Base-by-base conservation (phyloP, 768 basidiomycete genomes). In the Psilocybe azurescens region DNA sequence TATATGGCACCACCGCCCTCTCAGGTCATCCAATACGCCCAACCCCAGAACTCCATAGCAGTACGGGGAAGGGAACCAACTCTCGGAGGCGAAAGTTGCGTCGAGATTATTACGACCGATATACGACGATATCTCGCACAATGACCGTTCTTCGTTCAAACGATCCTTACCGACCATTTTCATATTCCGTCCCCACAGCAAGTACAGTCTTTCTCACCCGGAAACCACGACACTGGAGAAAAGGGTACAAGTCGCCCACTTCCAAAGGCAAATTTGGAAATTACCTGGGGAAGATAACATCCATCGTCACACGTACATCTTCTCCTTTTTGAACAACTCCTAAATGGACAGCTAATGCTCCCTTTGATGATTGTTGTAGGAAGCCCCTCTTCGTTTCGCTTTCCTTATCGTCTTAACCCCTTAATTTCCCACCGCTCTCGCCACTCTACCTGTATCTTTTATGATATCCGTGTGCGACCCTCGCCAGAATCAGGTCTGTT, bases 241-340 rank as follows among this genome's bases (percentile, higher is more conserved):
- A 59, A 13, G 60, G 60, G 20, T 66, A 66, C 49, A 61, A 50
- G 54, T 64, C 65, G 18, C 60, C 65, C 9, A 59, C 65, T 24
- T 53, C 52, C 16, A 58, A 64, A 48, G 62, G 62, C 8, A 62
- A 62, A 20, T 41, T 66, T 28, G 56, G 53, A 24, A 61, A 46
- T 29, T 64, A 64, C 44, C 51, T 66, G 11, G 58, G 60, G 32
- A 59, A 60, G 28, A 60, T 66, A 14, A 56, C 58, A 3, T 63
- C 62, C 6, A 50, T 58, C 24, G 50, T 66, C 28, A 52, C 61
- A 6, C 53, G 65, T 66, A 52, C 10, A 59, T 58, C 20, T 18
- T 52, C 28, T 36, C 10, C 41, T 54, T 41, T 11, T n/a, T 14
- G 36, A 28, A 39, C 29, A 18, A 8, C 6, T 18, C 24, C 18